Evolutionary conservation across 495 filamentous ascomycete species (phyloP), one percentile per base, ranked within the genome.

Genomic region (Penicillium pulvis): DNA sequence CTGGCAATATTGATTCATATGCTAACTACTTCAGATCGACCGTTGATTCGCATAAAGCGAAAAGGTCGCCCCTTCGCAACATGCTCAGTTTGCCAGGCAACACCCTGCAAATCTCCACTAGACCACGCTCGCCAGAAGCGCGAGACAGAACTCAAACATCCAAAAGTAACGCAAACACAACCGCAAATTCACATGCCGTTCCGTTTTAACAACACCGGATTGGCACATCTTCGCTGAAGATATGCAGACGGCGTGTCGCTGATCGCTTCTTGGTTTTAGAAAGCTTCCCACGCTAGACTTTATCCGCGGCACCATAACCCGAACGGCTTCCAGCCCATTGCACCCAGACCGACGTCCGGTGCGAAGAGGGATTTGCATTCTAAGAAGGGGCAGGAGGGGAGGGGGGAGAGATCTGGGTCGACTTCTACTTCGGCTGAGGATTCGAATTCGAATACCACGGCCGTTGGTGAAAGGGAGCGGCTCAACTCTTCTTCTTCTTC

Each of bases 21-120:
- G 23, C 30, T 41, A 39, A 50, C 39, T 10, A n/a, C 20, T 2
- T 23, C 19, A 97, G 94, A 98, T 76, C 90, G 94, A 65, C 90
- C 90, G 59, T 84, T 98, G 51, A 87, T 88, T 65, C 92, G 91
- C 73, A 97, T 98, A 81, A 93, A 94, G 79, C 93, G 95, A 73
- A 98, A 98, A 68, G 94, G 94, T 66, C 89, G 94, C 56, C 94
- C 94, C 47, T 93, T 98, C 60, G 93, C 93, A 63, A 93, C 97
- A 84, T 98, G 94, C 74, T 85, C 90, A 59, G 89, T 98, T 73
- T 98, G 94, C 76, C 87, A 93, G 66, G 87, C 91, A 69, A 85
- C 87, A 24, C 90, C 94, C 67, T 92, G 94, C 79, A 92, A 92
- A 74, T 90, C 90, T 59, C 91, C 93, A 50, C 86, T 90, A 36